These are phyloP conservation scores for Fusarium sambucinum DNA, from an alignment of 2,329 filamentous ascomycete genomes.

Conservation along the genomic window DNA sequence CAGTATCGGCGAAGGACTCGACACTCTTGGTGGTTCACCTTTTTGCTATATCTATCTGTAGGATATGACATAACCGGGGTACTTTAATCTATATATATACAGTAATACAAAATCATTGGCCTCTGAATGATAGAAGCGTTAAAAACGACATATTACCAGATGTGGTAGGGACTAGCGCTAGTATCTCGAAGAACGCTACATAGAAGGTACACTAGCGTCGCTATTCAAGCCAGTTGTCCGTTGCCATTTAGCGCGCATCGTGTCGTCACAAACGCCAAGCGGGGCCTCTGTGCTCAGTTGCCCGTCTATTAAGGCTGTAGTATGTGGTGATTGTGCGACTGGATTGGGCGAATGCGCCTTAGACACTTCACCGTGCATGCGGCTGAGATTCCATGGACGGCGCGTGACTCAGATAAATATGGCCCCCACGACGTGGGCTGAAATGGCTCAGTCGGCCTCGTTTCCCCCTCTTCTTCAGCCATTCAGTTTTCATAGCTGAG, in stretches of 20 bases:
- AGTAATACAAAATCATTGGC: too few species aligned
- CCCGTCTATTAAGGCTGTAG: neutral
- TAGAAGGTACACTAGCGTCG: too few species aligned
- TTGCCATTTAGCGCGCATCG: too few species aligned
- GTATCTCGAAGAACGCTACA: too few species aligned
- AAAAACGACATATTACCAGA: too few species aligned
- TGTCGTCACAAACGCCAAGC: neutral
- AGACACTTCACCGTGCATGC: neutral
- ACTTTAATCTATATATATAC: neutral
- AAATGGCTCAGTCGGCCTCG: neutral
- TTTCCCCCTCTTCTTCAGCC: neutral
- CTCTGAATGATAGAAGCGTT: too few species aligned
- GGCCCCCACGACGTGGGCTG: neutral
- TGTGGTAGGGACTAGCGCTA: too few species aligned
- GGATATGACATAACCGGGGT: too few species aligned
- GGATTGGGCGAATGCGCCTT: neutral
- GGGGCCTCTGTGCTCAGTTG: too few species aligned
- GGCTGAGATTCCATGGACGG: neutral
- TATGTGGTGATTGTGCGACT: neutral
- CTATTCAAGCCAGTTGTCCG: too few species aligned
- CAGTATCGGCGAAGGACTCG: neutral
- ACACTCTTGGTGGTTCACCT: neutral
- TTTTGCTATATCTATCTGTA: conserved; percentile 16
- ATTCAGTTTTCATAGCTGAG: neutral
- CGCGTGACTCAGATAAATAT: too few species aligned